Evolutionary conservation across 257 asterid genomes (phyloP).

Genomic region (Osmanthus fragrans): DNA sequence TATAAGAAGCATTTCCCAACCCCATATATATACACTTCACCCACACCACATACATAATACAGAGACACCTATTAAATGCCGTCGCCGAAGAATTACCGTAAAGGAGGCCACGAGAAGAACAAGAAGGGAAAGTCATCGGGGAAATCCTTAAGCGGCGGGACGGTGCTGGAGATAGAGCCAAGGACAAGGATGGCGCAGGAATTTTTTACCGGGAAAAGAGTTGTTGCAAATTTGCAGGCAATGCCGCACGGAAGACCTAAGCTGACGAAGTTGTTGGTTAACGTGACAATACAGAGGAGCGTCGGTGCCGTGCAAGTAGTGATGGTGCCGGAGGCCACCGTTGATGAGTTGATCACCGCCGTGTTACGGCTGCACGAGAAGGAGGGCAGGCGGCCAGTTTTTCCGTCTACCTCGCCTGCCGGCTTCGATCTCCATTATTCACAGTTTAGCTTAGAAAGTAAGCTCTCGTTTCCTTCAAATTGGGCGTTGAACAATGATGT

Average conservation of each 20-base stretch:
- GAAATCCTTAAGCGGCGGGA: conserved; percentile 37
- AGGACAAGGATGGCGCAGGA: conserved; percentile 52
- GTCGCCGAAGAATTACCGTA: conserved; percentile 31
- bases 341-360: conserved; percentile 64
- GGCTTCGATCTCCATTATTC: conserved; percentile 84
- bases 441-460: conserved; percentile 85
- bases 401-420: conserved; percentile 35
- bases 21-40: too few species aligned
- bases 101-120: conserved; percentile 30
- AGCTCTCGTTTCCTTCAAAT: too few species aligned
- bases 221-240: neutral
- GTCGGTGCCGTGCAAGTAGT: conserved; percentile 74
- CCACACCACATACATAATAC: too few species aligned
- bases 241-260: conserved; percentile 24
- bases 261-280: conserved; percentile 67
- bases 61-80: conserved; percentile 25
- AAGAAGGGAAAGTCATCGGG: conserved; percentile 29
- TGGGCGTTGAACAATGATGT: too few species aligned
- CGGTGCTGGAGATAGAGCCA: neutral
- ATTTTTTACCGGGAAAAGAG: neutral
- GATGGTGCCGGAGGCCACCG: conserved; percentile 69
- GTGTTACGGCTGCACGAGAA: conserved; percentile 60
- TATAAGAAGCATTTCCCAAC: too few species aligned
- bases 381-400: conserved; percentile 65
- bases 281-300: conserved; percentile 82